Evolutionary conservation across 108 stramenopile species (phyloP).

Genomic region (Fistulifera pelliculosa): DNA sequence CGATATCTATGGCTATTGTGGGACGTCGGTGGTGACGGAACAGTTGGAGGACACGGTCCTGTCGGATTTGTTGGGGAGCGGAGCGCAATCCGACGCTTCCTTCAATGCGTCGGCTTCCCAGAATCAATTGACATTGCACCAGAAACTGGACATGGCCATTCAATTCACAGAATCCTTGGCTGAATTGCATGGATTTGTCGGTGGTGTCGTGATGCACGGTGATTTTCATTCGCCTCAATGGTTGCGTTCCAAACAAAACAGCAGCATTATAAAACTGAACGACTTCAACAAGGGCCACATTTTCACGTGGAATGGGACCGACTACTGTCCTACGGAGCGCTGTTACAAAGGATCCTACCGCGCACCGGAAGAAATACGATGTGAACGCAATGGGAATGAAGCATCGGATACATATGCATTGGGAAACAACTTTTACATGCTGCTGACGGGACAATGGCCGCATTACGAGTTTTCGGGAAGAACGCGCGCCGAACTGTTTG

Average conservation of each 20-base stretch:
- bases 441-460: slow-evolving; percentile 7
- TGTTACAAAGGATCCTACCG: slow-evolving; percentile 22
- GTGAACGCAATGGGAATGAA: background rate
- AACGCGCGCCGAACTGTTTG: background rate
- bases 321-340: background rate
- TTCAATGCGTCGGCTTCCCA: slow-evolving; percentile 12
- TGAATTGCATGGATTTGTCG: slow-evolving; percentile 45
- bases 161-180: slow-evolving; percentile 63
- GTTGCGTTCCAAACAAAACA: slow-evolving; percentile 35
- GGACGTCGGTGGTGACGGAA: slow-evolving; percentile 34
- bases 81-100: slow-evolving; percentile 9
- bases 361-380: slow-evolving; percentile 44
- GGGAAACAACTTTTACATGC: slow-evolving; percentile 40
- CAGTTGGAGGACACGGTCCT: slow-evolving; percentile 30
- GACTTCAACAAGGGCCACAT: slow-evolving; percentile 46
- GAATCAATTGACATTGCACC: slow-evolving; percentile 19
- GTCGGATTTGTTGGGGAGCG: too few species aligned
- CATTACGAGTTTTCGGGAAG: slow-evolving; percentile 4
- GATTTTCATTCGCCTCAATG: slow-evolving; percentile 76
- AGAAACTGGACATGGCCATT: slow-evolving; percentile 48
- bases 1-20: slow-evolving; percentile 72
- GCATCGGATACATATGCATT: slow-evolving; percentile 36
- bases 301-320: background rate
- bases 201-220: slow-evolving; percentile 61
- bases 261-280: slow-evolving; percentile 65